Conservation (phyloP, 1,139 yeast species). For the Hansenula lynferdii region DNA sequence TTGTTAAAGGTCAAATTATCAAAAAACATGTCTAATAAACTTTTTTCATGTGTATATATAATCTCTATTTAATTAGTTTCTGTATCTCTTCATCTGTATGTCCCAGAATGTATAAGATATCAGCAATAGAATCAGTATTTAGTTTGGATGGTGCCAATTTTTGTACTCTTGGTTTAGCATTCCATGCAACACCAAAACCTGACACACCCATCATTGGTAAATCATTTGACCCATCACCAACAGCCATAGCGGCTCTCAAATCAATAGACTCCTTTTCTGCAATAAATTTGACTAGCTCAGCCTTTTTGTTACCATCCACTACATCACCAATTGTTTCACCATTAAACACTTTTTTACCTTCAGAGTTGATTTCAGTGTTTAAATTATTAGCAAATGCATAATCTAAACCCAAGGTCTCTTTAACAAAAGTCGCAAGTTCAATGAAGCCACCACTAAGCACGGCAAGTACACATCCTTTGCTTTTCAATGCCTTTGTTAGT, state of each 20-base stretch:
- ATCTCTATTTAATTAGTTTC: conserved; percentile 14
- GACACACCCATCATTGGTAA: conserved; percentile 88
- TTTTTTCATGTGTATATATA: too few species aligned
- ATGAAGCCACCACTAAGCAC: conserved; percentile 95
- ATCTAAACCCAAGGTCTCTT: conserved; percentile 64
- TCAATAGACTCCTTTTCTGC: conserved; percentile 61
- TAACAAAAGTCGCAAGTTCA: conserved; percentile 78
- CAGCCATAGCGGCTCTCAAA: conserved; percentile 63
- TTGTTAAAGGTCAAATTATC: conserved; percentile 53
- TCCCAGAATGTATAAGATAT: conserved; percentile 79
- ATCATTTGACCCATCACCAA: conserved; percentile 98
- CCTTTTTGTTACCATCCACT: conserved; percentile 85
- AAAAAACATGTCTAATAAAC: background rate
- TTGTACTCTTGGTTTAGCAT: conserved; percentile 93
- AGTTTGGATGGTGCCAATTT: conserved; percentile 73
- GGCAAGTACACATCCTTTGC: conserved; percentile 64
- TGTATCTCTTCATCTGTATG: conserved; percentile 55
- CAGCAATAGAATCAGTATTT: conserved; percentile 65
- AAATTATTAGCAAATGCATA: conserved; percentile 85
- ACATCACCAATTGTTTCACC: conserved; percentile 67
- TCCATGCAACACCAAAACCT: conserved; percentile 96
- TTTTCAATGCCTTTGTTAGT: conserved; percentile 57
- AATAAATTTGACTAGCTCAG: conserved; percentile 61
- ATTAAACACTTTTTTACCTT: conserved; percentile 34
- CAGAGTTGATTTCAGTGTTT: conserved; percentile 45